phyloP scores from a whole-genome alignment of 441 rosid species.

The Melastoma candidum region DNA sequence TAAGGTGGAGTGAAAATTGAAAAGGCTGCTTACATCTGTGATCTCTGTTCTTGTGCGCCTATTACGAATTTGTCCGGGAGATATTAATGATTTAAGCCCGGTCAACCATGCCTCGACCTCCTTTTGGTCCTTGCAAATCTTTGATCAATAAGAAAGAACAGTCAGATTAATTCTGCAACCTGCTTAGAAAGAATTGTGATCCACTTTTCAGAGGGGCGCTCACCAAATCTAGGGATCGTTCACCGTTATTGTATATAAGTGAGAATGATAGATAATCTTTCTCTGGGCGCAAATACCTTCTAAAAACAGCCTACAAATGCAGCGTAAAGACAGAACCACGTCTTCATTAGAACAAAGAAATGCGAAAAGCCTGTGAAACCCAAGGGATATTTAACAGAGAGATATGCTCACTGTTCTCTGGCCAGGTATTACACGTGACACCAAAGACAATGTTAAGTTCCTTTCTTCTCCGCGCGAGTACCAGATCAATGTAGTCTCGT shows the following conservation, averaged over 20 bases:
- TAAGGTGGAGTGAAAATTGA: too few species aligned
- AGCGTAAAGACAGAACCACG: conserved; percentile 1
- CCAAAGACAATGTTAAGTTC: conserved; percentile 42
- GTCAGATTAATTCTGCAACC: neutral
- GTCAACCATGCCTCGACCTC: conserved; percentile 88
- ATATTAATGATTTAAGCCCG: conserved; percentile 38
- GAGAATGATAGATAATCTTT: conserved; percentile 90
- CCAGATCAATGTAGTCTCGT: conserved; percentile 72
- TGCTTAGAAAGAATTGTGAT: neutral
- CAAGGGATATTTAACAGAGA: too few species aligned
- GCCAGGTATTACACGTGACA: conserved; percentile 59
- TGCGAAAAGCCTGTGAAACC: too few species aligned
- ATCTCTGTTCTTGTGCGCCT: conserved; percentile 59
- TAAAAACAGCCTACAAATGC: conserved; percentile 62
- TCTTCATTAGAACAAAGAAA: too few species aligned
- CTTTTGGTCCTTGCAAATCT: conserved; percentile 91
- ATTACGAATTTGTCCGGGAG: conserved; percentile 23
- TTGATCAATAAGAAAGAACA: neutral
- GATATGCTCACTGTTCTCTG: conserved; percentile 76
- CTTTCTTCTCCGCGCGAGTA: conserved; percentile 69
- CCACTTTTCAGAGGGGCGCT: conserved; percentile 14
- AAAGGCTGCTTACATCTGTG: conserved; percentile 44
- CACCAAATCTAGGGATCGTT: conserved; percentile 92
- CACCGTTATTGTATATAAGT: conserved; percentile 71
- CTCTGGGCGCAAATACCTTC: conserved; percentile 85